Conservation (phyloP, 176 grass and related monocot genomes). For the Eragrostis nindensis region DNA sequence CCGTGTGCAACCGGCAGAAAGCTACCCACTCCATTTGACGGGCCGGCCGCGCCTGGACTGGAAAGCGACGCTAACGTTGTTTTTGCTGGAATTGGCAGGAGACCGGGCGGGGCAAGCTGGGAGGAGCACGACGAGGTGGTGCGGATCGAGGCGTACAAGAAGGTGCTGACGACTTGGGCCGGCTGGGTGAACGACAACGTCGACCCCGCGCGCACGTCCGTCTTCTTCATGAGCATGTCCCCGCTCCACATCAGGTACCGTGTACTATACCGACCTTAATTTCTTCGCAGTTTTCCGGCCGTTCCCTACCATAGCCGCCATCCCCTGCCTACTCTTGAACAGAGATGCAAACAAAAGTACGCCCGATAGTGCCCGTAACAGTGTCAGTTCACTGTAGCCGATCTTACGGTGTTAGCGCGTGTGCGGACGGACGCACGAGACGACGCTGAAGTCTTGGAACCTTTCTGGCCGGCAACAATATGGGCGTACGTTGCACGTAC, state of each 20-base stretch:
- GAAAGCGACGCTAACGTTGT: constrained; percentile 7
- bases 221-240: constrained; percentile 98
- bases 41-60: background rate
- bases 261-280: background rate
- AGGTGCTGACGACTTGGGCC: constrained; percentile 78
- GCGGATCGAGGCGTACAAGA: constrained; percentile 64
- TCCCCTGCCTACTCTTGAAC: background rate
- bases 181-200: constrained; percentile 76
- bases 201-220: constrained; percentile 73
- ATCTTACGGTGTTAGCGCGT: background rate
- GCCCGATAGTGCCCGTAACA: background rate
- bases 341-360: background rate
- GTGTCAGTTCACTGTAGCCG: background rate
- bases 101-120: constrained; percentile 57
- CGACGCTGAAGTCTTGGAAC: background rate
- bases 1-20: background rate
- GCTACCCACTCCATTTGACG: background rate
- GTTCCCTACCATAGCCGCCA: background rate
- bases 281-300: background rate
- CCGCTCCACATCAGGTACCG: constrained; percentile 76
- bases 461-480: background rate
- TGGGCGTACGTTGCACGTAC: background rate
- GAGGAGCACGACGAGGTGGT: constrained; percentile 70
- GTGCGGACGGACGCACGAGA: no score
- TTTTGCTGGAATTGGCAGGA: constrained; percentile 43